A percentile compares a stretch with the other conserved stretches of the same genome.
Conservation (phyloP, 148 eudicot genomes). For the Bassia scoparia region DNA sequence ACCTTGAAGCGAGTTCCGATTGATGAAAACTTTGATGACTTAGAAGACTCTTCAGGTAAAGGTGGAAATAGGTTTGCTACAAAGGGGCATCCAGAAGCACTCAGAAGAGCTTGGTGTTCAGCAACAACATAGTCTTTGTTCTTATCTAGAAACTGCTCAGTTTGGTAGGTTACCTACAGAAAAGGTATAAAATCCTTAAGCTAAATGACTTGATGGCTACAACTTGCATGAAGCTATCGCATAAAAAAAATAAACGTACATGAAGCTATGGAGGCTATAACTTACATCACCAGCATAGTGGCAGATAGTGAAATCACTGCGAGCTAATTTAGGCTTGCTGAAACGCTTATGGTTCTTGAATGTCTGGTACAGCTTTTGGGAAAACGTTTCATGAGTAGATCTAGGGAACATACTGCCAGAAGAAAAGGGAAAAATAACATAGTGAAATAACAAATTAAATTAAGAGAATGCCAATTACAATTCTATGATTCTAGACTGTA, state of each 20-base stretch:
- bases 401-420: slow-evolving; percentile 89
- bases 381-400: slow-evolving; percentile 95
- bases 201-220: not conserved
- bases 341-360: slow-evolving; percentile 83
- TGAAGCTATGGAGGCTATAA: slow-evolving; percentile 13
- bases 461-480: not conserved
- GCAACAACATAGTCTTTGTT: slow-evolving; percentile 98
- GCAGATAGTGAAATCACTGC: slow-evolving; percentile 83
- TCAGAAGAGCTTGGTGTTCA: slow-evolving; percentile 85
- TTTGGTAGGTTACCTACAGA: slow-evolving; percentile 85
- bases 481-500: not conserved
- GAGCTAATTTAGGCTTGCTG: slow-evolving; percentile 90
- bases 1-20: slow-evolving; percentile 97
- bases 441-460: slow-evolving; percentile 15
- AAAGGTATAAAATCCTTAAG: slow-evolving; percentile 1
- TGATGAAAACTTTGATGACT: slow-evolving; percentile 92
- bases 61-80: slow-evolving; percentile 69
- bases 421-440: slow-evolving; percentile 14
- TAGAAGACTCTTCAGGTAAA: slow-evolving; percentile 84
- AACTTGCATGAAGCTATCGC: slow-evolving; percentile 4
- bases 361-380: slow-evolving; percentile 89
- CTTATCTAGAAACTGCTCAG: slow-evolving; percentile 83
- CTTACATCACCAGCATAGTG: slow-evolving; percentile 99
- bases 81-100: slow-evolving; percentile 75
- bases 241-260: too few species aligned